Percentiles rank a stretch among this genome's conserved stretches.
These are phyloP conservation scores for Gracilaria vermiculophylla DNA, from an alignment of 23 red algal genomes.

Conservation along the genomic window DNA sequence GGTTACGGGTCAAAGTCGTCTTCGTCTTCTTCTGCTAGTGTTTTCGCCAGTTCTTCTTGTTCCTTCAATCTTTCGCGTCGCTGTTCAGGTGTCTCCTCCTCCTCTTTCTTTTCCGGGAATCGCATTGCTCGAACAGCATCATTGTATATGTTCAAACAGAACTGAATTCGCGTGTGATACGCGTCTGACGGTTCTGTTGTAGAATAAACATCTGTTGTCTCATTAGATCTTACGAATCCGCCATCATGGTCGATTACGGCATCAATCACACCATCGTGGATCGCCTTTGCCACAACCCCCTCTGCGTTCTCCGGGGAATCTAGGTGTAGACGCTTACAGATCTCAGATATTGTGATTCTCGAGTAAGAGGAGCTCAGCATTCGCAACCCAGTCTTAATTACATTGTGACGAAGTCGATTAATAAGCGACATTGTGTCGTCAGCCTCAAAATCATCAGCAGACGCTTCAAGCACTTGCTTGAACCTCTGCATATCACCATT, in stretches of 20 bases:
- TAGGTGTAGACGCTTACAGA: slow-evolving; percentile 74
- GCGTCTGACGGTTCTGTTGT: slow-evolving; percentile 80
- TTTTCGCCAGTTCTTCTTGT: slow-evolving; percentile 91
- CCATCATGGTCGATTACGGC: slow-evolving; percentile 86
- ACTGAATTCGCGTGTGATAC: slow-evolving; percentile 91
- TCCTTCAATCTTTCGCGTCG: slow-evolving; percentile 86
- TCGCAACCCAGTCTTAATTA: slow-evolving; percentile 94
- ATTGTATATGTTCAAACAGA: slow-evolving; percentile 96
- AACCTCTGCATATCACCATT: slow-evolving; percentile 83
- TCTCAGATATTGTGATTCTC: slow-evolving; percentile 83
- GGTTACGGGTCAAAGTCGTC: slow-evolving; percentile 78
- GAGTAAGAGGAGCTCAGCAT: slow-evolving; percentile 90
- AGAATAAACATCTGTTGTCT: slow-evolving; percentile 78
- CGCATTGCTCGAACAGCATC: slow-evolving; percentile 96
- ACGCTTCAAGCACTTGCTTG: slow-evolving; percentile 68
- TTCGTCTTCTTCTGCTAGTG: slow-evolving; percentile 85
- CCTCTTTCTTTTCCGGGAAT: slow-evolving; percentile 85
- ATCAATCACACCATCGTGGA: slow-evolving; percentile 94
- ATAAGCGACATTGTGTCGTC: slow-evolving; percentile 84
- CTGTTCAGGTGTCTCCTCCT: slow-evolving; percentile 83
- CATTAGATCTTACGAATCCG: slow-evolving; percentile 75
- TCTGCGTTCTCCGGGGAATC: slow-evolving; percentile 74
- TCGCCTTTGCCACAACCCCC: slow-evolving; percentile 94
- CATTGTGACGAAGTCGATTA: slow-evolving; percentile 93
- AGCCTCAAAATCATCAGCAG: slow-evolving; percentile 64